phyloP scores from a whole-genome alignment of 1,284 basidiomycete species.

The Kwoniella shivajii region DNA sequence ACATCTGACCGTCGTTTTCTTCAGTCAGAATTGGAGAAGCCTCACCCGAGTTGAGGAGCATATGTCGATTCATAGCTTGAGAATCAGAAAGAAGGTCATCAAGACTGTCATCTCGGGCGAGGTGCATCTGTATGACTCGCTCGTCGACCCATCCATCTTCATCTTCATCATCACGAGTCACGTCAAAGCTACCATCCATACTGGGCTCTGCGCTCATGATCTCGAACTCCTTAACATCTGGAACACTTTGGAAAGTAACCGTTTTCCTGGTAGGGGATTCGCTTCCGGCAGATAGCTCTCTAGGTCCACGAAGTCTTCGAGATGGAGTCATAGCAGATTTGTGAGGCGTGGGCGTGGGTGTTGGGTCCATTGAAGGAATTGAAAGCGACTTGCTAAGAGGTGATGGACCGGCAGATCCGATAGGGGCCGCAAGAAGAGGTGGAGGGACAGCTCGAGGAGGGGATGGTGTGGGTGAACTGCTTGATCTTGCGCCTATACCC shows the following conservation, averaged over 20 bases:
- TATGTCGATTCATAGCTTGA: not conserved
- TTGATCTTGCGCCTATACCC: constrained; percentile 17
- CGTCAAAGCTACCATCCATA: constrained; percentile 55
- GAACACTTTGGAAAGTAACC: constrained; percentile 81
- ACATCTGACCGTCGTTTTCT: constrained; percentile 9
- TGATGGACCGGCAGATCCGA: constrained; percentile 24
- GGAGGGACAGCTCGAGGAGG: constrained; percentile 25
- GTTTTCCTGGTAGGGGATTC: constrained; percentile 65
- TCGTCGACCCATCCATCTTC: constrained; percentile 47
- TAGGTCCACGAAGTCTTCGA: constrained; percentile 78
- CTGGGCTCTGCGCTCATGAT: constrained; percentile 62
- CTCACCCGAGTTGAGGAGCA: not conserved
- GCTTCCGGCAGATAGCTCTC: constrained; percentile 43
- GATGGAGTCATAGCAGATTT: constrained; percentile 75
- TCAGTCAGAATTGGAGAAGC: constrained; percentile 7
- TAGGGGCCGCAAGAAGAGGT: constrained; percentile 3
- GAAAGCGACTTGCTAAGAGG: constrained; percentile 31
- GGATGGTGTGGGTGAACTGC: constrained; percentile 40
- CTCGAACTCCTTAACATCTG: constrained; percentile 86
- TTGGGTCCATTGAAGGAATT: constrained; percentile 11
- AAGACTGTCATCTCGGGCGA: constrained; percentile 28
- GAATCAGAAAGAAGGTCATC: constrained; percentile 31
- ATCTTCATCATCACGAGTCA: constrained; percentile 57
- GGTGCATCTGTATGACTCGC: not conserved
- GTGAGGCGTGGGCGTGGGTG: constrained; percentile 45